These are phyloP conservation scores for Torrubiella hemipterigena DNA, from an alignment of 2,329 filamentous ascomycete genomes.

Conservation along the genomic window DNA sequence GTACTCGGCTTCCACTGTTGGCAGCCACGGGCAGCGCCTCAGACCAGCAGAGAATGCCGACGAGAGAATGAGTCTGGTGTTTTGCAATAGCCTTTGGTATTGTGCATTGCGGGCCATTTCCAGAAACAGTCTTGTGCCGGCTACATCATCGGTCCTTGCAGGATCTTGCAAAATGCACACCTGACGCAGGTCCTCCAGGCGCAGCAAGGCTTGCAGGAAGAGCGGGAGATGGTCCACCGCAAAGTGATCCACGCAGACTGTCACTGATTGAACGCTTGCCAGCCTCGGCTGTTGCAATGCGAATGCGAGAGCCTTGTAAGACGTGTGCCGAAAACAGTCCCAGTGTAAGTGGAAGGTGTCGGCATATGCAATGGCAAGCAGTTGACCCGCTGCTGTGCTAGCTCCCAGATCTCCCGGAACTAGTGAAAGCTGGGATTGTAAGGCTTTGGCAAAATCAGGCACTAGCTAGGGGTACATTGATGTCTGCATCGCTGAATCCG, in stretches of 20 bases:
- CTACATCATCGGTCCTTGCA: not conserved
- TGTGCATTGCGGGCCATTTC: no score
- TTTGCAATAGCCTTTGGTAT: no score
- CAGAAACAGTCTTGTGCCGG: no score
- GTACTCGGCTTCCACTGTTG: no score
- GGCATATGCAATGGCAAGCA: not conserved
- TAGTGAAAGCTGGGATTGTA: not conserved
- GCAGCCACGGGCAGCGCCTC: no score
- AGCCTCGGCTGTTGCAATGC: not conserved
- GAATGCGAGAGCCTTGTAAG: not conserved
- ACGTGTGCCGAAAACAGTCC: not conserved
- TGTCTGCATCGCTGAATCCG: not conserved
- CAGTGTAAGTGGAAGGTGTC: not conserved
- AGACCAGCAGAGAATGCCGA: no score
- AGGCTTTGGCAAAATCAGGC: not conserved
- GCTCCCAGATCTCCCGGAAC: not conserved
- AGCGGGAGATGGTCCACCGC: not conserved
- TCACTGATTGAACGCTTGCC: not conserved
- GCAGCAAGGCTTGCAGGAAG: not conserved
- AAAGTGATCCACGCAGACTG: constrained; percentile 6
- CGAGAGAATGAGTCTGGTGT: no score
- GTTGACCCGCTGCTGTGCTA: not conserved
- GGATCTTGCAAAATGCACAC: not conserved
- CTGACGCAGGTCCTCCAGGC: not conserved
- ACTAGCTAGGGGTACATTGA: not conserved